Evolutionary conservation across 2,329 filamentous ascomycete species (phyloP).

Genomic region (Fusarium pilosicola): DNA sequence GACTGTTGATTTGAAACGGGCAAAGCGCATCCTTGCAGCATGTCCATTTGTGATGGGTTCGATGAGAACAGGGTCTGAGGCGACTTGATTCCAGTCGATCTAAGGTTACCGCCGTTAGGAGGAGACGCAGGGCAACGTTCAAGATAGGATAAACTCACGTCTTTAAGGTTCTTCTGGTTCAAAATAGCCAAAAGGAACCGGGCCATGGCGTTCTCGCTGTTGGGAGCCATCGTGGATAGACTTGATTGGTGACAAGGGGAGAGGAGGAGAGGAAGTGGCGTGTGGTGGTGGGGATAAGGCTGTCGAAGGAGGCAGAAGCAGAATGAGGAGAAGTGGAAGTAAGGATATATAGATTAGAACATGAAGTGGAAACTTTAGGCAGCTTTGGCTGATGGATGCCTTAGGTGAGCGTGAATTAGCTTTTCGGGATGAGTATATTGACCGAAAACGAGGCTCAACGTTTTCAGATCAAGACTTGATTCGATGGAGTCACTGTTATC

Average conservation of each 20-base stretch:
- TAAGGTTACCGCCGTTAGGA: conserved; percentile 44
- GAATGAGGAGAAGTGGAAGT: conserved; percentile 19
- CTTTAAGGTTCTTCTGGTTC: conserved; percentile 68
- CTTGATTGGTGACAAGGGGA: neutral
- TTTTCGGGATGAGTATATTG: neutral
- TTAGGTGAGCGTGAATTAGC: conserved; percentile 19
- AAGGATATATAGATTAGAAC: conserved; percentile 32
- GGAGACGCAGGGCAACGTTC: neutral
- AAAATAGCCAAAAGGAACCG: conserved; percentile 69
- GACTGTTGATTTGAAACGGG: conserved; percentile 61
- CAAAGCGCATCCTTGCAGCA: conserved; percentile 69
- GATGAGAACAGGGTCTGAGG: conserved; percentile 62
- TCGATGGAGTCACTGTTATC: conserved; percentile 21
- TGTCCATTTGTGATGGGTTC: conserved; percentile 68
- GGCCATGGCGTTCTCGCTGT: conserved; percentile 66
- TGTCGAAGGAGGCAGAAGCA: conserved; percentile 33
- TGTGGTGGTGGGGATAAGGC: conserved; percentile 18
- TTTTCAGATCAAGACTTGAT: neutral
- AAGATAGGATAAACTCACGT: conserved; percentile 56
- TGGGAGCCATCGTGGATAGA: conserved; percentile 59
- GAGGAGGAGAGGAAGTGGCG: neutral
- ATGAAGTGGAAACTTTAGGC: conserved; percentile 32
- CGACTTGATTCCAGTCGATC: conserved; percentile 70
- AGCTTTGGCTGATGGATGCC: conserved; percentile 34
- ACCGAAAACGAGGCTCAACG: conserved; percentile 12